Evolutionary conservation across 192 early-diverging fungal species (phyloP), one percentile per base, ranked within the genome.

Genomic region (Umbelopsis ramanniana): DNA sequence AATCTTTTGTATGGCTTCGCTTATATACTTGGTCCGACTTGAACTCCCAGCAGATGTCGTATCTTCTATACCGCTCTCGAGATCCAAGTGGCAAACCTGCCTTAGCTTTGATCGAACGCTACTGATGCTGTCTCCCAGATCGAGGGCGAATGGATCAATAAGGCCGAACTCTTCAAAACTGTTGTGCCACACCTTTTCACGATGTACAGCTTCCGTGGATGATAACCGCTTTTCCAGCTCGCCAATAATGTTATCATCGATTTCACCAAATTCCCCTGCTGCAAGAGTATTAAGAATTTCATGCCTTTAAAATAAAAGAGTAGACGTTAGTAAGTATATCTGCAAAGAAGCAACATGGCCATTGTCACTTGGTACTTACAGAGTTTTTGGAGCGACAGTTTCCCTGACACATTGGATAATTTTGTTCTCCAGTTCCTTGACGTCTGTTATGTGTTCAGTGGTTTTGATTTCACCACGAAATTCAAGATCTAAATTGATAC

Each of bases 171-270:
- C 57, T 19, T 63, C 57, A 37, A 63, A 29, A 26, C 26, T 63
- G 33, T 63, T 63, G n/a, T 63, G 57, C 57, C 57, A 63, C 11
- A 63, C 33, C 35, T 63, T 29, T 7, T 26, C 24, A 19, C 15
- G 14, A 11, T 35, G 57, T 3, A 35, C 57, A 2, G 33, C 57
- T 63, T 35, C 33, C 0, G 57, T 29, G 11, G 57, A 63, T 1
- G 26, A 3, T 14, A 63, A 14, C 4, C 57, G 57, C 57, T 37
- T 63, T 35, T 63, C 57, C 29, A 63, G 29, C n/a, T 63, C 33
- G 17, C 26, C 29, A 19, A 63, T 29, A 12, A 37, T 12, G 6
- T 63, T 0, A 37, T 63, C 57, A 37, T 63, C 33, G 12, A 63
- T 37, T 35, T 63, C 11, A 10, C 57, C 57, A 3, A 38, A 6